Base-by-base conservation (phyloP, 2,329 filamentous ascomycete genomes). In the Immersiporthe knoxdaviesiana region DNA sequence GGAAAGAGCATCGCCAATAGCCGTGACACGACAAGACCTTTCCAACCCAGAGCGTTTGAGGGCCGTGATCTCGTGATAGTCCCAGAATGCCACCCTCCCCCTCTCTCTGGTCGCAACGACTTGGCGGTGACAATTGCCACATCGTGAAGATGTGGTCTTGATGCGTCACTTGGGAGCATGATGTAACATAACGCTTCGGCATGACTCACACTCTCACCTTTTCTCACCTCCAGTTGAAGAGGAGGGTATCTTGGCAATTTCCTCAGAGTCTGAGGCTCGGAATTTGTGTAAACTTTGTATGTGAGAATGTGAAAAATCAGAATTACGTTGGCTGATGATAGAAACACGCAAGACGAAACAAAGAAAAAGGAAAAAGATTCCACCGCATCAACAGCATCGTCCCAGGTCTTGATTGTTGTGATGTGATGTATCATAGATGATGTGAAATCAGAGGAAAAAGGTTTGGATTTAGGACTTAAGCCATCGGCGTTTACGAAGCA, bases 1-100 rank as follows among this genome's bases (percentile, higher is more conserved):
- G 3, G 77, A 85, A 0, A 18, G 14, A 16, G 87, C 86, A 72
- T 89, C 87, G 0, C 87, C 87, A 66, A 89, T 85, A 0, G 88
- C 80, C 0, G 87, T 88, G 12, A 88, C 86, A 0, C 87, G 81
- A 0, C n/a, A n/a, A 84, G 82, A 66, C 88, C 83, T 59, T 87
- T 90, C 11, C 86, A 1, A 88, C 87, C 0, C 80, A 80, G 0
- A 88, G 88, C n/a, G 0, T 82, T 84, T 0, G 87, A 89, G 72
- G 87, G 90, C 14, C 1, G 2, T 18, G 1, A n/a, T n/a, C n/a
- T n/a, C n/a, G 88, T 90, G 62, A 91, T 90, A 73, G 89, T 90
- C 3, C 87, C 87, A 90, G 72, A 91, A 90, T 0, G 88, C 88
- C 0, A 88, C 85, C 72, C 90, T 86, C 0, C 14, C 39, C 41